Base-by-base conservation (phyloP, 164 flowering plant species). In the Aristolochia californica region DNA sequence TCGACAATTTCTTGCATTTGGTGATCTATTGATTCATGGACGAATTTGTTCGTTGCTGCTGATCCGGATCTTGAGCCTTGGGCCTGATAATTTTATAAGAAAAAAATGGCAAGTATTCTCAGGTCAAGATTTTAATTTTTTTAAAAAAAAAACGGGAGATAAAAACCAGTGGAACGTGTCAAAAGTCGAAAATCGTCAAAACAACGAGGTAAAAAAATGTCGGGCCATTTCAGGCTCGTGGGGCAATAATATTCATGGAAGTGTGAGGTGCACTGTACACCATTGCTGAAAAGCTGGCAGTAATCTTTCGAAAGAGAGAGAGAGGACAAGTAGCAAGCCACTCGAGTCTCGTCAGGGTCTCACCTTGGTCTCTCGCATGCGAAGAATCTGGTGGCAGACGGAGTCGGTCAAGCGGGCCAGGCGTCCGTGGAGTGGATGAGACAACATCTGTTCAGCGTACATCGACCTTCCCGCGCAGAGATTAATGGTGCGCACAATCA, bases 1-100 rank as follows among this genome's bases (percentile, higher is more conserved):
- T 78, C 61, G 45, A 66, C 74, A 5, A 89, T 80, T 64, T 86
- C 77, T 70, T 78, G 82, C 94, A 86, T 89, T 45, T 70, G 70
- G 0, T 72, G 59, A 30, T 88, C 88, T 61, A 84, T 66, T 38
- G 30, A 23, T 15, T n/a, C 18, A 8, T 13, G 25, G 5, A n/a
- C 2, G 18, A 34, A 34, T 34, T 34, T 8, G 40, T 12, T 7
- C 40, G 5, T 34, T 34, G 11, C 40, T 5, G 7, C 40, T 34
- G 40, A 5, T 34, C 40, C 40, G 1, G 11, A 0, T 1, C 9
- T 3, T 12, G 11, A 34, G 16, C 18, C 28, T 4, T 57, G 48
- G 0, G 5, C 62, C 65, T 56, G 60, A 21, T 16, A 21, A 20
- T 34, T 34, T 5, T 12, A 34, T 7, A 12, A 9, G 10, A 34